phyloP scores from a whole-genome alignment of 352 stramenopile species.

The Aphanomyces stellatus region DNA sequence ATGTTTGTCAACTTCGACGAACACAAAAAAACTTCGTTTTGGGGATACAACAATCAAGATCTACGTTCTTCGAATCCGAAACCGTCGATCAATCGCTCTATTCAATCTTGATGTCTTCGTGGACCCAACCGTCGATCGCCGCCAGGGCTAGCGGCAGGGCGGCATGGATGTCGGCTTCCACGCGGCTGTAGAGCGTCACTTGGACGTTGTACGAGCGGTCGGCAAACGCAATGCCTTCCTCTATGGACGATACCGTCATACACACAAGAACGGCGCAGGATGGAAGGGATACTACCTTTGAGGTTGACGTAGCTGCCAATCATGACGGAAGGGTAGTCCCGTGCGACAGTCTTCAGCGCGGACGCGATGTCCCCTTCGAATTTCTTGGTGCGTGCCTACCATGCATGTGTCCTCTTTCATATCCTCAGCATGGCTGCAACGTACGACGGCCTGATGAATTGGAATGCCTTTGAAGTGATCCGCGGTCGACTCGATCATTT shows the following conservation, averaged over 20 bases:
- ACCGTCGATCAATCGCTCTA: neutral
- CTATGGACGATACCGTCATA: no score
- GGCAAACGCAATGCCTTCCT: neutral
- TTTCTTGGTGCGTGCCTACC: slow-evolving; percentile 57
- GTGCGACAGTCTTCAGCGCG: slow-evolving; percentile 50
- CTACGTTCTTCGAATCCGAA: neutral
- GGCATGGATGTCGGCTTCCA: neutral
- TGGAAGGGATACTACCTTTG: slow-evolving; percentile 16
- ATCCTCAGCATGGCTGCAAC: neutral
- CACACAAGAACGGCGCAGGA: no score
- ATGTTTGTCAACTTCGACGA: neutral
- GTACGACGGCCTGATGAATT: slow-evolving; percentile 65
- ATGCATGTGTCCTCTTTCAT: neutral
- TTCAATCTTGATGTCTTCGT: neutral
- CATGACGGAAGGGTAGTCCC: slow-evolving; percentile 46
- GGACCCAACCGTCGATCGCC: slow-evolving; percentile 16
- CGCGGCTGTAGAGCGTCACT: slow-evolving; percentile 18
- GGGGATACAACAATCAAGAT: neutral
- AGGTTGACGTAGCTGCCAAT: slow-evolving; percentile 84
- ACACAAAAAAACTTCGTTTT: neutral
- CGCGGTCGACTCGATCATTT: slow-evolving; percentile 74
- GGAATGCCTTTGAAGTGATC: slow-evolving; percentile 66
- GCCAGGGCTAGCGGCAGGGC: neutral
- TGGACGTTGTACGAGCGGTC: slow-evolving; percentile 15
- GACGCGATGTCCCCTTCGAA: slow-evolving; percentile 61